phyloP scores from a whole-genome alignment of 1,284 basidiomycete species.

The Sanghuangporus weigelae region DNA sequence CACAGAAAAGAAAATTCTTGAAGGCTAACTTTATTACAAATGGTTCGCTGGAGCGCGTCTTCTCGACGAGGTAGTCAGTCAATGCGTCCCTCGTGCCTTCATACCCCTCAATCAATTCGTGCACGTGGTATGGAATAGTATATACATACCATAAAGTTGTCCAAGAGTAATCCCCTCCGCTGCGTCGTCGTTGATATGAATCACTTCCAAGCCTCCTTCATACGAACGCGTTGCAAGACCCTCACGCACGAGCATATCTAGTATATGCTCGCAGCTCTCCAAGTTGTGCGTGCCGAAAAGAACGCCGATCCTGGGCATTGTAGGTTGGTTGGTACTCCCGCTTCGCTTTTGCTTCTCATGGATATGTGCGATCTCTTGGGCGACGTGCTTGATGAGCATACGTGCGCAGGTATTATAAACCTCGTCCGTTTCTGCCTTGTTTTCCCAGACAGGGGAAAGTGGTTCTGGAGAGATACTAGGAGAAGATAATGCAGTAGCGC shows the following conservation, averaged over 20 bases:
- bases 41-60: conserved; percentile 53
- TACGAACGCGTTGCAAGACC: conserved; percentile 44
- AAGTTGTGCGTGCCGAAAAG: conserved; percentile 88
- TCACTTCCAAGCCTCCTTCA: conserved; percentile 21
- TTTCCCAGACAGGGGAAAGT: conserved; percentile 60
- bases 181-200: conserved; percentile 46
- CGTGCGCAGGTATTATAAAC: conserved; percentile 71
- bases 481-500: not conserved
- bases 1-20: not conserved
- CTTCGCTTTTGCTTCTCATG: not conserved
- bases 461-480: conserved; percentile 50
- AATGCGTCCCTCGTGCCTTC: conserved; percentile 74
- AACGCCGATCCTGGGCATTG: conserved; percentile 52
- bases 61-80: conserved; percentile 62
- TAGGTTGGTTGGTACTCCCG: not conserved
- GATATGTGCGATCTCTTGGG: conserved; percentile 28
- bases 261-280: conserved; percentile 55
- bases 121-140: not conserved
- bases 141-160: conserved; percentile 45
- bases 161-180: conserved; percentile 70
- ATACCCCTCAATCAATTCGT: not conserved
- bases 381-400: conserved; percentile 57
- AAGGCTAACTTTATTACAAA: conserved; percentile 65
- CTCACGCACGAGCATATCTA: conserved; percentile 52
- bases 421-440: conserved; percentile 73